Base-by-base conservation (phyloP, 805 yeast species). In the Zygoascus tannicola region DNA sequence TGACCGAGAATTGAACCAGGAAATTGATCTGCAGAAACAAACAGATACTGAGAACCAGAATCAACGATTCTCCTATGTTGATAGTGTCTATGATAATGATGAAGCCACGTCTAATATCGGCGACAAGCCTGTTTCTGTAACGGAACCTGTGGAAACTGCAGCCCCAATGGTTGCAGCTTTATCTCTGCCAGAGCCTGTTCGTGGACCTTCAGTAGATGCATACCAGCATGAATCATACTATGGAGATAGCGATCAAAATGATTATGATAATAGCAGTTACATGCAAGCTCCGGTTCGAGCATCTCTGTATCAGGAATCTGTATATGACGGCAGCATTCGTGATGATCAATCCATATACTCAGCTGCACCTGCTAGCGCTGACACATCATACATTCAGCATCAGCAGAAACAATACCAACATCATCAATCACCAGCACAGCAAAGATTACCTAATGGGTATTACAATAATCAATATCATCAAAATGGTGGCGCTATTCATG, bases 131-230 rank as follows among this genome's bases (percentile, higher is more conserved):
- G 30, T 26, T 26, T 26, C 30, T 8, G 30, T 26, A 8, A 26
- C 30, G 12, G 30, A 26, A 12, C 30, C 7, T 26, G 30, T 26
- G 7, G 30, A 26, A 12, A 7, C 7, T 8, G 30, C 12, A 8
- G 10, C 30, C 12, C 30, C 10, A 26, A 7, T 12, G 7, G 30
- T 26, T 26, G 30, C 30, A 26, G 12, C 10, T 12, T 8, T 40
- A 10, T 40, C 5, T n/a, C 19, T 22, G 14, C 43, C 41, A 10
- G 47, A 40, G 37, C 47, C 47, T 12, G 35, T 44, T 4, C 34
- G 37, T 16, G 22, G 39, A 4, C 41, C 40, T 22, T 35, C 44
- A 19, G 10, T 12, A 8, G 30, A 26, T 7, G 12, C 10, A 7
- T 26, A 26, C 30, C 30, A 26, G 12, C 30, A 26, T 26, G 30